A percentile compares a stretch with the other conserved stretches of the same genome.
Evolutionary conservation across 2,329 filamentous ascomycete genomes (phyloP).

Genomic region (Aureobasidium sp.): DNA sequence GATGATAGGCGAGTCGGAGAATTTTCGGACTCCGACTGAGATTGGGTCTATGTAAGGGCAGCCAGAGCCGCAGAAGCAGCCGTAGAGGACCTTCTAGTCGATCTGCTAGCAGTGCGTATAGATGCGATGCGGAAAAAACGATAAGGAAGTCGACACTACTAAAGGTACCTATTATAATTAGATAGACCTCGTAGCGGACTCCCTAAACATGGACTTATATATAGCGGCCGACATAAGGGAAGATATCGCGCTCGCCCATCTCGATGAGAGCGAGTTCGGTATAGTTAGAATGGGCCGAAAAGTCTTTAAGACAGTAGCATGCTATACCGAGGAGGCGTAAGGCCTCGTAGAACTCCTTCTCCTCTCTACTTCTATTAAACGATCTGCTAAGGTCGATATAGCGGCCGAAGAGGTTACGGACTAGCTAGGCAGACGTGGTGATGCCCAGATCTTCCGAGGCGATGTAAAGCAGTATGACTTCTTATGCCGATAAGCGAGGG

Average conservation of each 20-base stretch:
- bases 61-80: too few species aligned
- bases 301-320: conserved; percentile 46
- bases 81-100: too few species aligned
- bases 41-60: too few species aligned
- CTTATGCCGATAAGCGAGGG: too few species aligned
- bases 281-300: conserved; percentile 48
- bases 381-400: conserved; percentile 41
- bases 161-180: conserved; percentile 47
- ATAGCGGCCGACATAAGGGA: conserved; percentile 42
- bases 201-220: conserved; percentile 38
- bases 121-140: too few species aligned
- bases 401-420: conserved; percentile 35
- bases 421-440: conserved; percentile 76
- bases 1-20: too few species aligned
- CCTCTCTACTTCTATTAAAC: conserved; percentile 36
- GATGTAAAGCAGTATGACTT: conserved; percentile 53
- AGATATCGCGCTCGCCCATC: conserved; percentile 43
- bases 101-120: too few species aligned
- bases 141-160: conserved; percentile 45
- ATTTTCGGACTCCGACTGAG: too few species aligned
- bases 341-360: conserved; percentile 39
- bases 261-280: conserved; percentile 45
- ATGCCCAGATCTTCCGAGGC: conserved; percentile 79
- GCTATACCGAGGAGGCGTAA: conserved; percentile 44
- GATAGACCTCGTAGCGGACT: conserved; percentile 36